phyloP scores from a whole-genome alignment of 345 rosid species.

The Acer saccharum region DNA sequence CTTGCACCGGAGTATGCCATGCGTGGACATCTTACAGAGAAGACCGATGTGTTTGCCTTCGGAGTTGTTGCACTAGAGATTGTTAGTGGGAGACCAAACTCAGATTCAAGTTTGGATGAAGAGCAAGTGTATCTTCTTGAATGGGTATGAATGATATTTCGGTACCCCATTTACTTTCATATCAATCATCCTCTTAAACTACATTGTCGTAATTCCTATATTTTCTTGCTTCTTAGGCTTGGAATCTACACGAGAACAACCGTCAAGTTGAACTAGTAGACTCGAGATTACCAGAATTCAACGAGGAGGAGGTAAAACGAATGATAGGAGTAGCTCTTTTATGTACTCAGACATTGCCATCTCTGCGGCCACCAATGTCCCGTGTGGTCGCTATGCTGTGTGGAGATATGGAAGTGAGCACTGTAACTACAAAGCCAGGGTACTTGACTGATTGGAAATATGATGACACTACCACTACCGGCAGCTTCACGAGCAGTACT shows the following conservation, averaged over 20 bases:
- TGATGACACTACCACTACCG: conserved; percentile 29
- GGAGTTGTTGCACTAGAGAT: conserved; percentile 9
- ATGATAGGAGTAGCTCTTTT: conserved; percentile 55
- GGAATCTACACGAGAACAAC: conserved; percentile 26
- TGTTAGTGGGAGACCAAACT: conserved; percentile 32
- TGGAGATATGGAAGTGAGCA: conserved; percentile 60
- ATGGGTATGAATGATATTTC: conserved; percentile 44
- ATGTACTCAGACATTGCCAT: conserved; percentile 66
- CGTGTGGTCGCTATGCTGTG: conserved; percentile 66
- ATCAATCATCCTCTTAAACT: background rate
- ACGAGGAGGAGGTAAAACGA: conserved; percentile 48
- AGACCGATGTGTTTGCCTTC: conserved; percentile 34
- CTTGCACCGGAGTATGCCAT: conserved; percentile 51
- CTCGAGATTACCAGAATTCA: conserved; percentile 33
- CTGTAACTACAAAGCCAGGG: conserved; percentile 12
- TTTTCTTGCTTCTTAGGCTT: conserved; percentile 26
- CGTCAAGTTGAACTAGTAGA: conserved; percentile 46
- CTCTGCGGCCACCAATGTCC: conserved; percentile 64
- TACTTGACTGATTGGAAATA: conserved; percentile 62
- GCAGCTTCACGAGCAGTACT: conserved; percentile 26
- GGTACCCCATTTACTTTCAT: background rate
- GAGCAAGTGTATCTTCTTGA: conserved; percentile 26
- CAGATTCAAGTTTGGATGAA: conserved; percentile 44
- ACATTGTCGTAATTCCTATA: background rate
- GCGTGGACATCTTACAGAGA: conserved; percentile 45